A percentile compares a stretch with the other conserved stretches of the same genome.
Evolutionary conservation across 1,284 basidiomycete genomes (phyloP).

Genomic region (Hypsizygus ulmarius): DNA sequence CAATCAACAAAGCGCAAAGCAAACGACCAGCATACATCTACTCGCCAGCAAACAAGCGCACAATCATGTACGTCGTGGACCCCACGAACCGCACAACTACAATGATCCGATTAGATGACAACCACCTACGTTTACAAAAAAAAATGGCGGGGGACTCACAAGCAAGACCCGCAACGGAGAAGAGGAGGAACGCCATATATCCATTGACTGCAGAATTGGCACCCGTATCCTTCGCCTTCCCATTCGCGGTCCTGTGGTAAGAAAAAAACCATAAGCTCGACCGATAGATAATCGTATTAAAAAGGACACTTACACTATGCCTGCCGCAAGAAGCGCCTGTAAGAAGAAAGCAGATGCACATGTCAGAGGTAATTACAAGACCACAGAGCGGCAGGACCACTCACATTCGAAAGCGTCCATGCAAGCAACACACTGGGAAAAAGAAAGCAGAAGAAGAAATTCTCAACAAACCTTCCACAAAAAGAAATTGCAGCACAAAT

Average conservation of each 20-base stretch:
- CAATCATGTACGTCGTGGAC: constrained; percentile 72
- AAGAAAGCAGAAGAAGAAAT: background rate
- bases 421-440: constrained; percentile 58
- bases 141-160: constrained; percentile 47
- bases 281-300: background rate
- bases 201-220: constrained; percentile 60
- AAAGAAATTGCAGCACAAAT: constrained; percentile 12
- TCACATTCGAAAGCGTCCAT: constrained; percentile 82
- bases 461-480: constrained; percentile 1
- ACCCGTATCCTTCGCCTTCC: constrained; percentile 39
- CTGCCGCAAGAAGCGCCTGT: constrained; percentile 70
- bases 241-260: constrained; percentile 46
- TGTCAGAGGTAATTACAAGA: background rate
- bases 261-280: background rate
- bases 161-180: constrained; percentile 83
- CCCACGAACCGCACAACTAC: constrained; percentile 82
- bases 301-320: constrained; percentile 53
- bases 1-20: constrained; percentile 14
- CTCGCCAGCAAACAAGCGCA: constrained; percentile 83
- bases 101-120: background rate
- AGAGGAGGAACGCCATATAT: constrained; percentile 81
- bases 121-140: constrained; percentile 1
- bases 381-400: constrained; percentile 10
- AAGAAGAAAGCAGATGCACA: constrained; percentile 5
- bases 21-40: constrained; percentile 32